Evolutionary conservation across 1,284 basidiomycete species (phyloP), one percentile per base, ranked within the genome.

Genomic region (Ustilago curta): DNA sequence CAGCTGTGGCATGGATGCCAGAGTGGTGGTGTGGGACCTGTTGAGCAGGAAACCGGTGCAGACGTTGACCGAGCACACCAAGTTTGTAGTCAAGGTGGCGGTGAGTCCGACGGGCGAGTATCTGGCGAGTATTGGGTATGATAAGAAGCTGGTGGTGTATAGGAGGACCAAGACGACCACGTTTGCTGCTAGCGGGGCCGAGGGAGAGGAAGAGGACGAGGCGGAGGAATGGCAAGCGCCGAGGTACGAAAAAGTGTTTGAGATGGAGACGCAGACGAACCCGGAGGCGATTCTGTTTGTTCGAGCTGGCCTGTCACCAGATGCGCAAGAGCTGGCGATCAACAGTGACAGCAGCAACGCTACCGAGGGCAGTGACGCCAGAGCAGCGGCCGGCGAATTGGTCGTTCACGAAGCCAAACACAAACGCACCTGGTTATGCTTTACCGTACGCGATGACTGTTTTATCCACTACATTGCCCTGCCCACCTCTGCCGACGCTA

Each of bases 231-330:
- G 68, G 39, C 29, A 64, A 23, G 60, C 50, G 1, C 62, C 58
- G 9, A 51, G 62, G n/a, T 77, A 61, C 50, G 59, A 59, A 40
- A 70, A 76, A 39, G 76, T 69, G 31, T 64, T 69, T 11, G 76
- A 77, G 60, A 63, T 76, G 51, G 66, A 73, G 25, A 81, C 76
- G 35, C 49, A 59, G 19, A 69, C 61, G 18, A 83, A 83, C 27
- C 81, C 81, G 4, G 80, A 83, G 51, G 64, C 78, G n/a, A 59
- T 83, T n/a, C 50, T 82, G 1, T 83, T 83, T 25, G 54, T 82
- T 3, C 63, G 63, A 2, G 72, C 70, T 25, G 59, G 53, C 1
- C 6, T 59, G 6, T 44, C 65, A 8, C 79, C 79, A 1, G 52
- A 59, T 0, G 43, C 14, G 3, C 5, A 11, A 8, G n/a, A 57